These are phyloP conservation scores for Cordyceps militaris DNA, from an alignment of 2,329 filamentous ascomycete species.

Conservation along the genomic window DNA sequence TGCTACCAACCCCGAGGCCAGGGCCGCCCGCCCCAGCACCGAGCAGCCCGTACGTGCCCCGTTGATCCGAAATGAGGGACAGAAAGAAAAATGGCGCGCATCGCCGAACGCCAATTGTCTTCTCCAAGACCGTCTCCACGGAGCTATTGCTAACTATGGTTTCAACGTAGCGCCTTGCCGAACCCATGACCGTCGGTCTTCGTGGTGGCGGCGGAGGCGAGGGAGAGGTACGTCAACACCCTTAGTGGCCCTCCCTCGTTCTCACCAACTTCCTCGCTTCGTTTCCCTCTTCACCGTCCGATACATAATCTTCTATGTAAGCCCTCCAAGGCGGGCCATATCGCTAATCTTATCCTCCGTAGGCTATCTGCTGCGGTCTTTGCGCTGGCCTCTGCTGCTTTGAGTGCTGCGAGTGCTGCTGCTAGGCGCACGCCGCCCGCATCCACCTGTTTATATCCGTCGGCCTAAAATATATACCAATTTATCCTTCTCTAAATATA, in stretches of 20 bases:
- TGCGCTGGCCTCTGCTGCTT: slow-evolving; percentile 35
- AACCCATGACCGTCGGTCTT: slow-evolving; percentile 29
- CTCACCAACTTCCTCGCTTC: background rate
- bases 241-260: background rate
- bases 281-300: background rate
- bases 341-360: slow-evolving; percentile 6
- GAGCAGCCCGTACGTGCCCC: slow-evolving; percentile 29
- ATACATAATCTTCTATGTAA: background rate
- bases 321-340: too few relatives aligned
- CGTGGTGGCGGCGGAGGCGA: slow-evolving; percentile 28
- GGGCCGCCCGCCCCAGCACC: slow-evolving; percentile 20
- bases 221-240: slow-evolving; percentile 25
- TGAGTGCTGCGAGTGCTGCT: slow-evolving; percentile 28
- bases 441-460: background rate
- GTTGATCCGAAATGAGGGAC: background rate
- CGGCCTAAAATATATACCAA: background rate
- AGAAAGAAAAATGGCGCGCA: background rate
- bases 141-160: background rate
- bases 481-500: too few relatives aligned
- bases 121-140: background rate
- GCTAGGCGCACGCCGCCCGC: slow-evolving; percentile 9
- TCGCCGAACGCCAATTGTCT: background rate
- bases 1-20: background rate
- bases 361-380: slow-evolving; percentile 35
- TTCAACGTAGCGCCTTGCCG: slow-evolving; percentile 23